Evolutionary conservation across 1,284 basidiomycete genomes (phyloP), one percentile per base, ranked within the genome.

Genomic region (Agroathelia rolfsii): DNA sequence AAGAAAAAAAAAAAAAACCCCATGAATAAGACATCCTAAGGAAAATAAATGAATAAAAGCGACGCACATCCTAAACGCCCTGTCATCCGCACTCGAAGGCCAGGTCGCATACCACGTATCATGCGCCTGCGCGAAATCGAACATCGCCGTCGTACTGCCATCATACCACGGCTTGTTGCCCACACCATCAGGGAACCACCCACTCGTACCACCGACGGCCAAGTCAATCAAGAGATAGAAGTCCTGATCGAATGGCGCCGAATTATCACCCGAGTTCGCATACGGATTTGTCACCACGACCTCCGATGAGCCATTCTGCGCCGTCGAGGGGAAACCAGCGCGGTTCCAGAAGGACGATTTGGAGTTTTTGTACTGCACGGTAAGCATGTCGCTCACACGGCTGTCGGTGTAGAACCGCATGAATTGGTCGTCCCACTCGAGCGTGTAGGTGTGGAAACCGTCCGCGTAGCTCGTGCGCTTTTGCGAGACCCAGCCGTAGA

Each of bases 201-300:
- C 85, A 41, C 71, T 85, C 12, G 80, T 86, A 3, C 77, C 72
- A 9, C 86, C 86, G 24, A 82, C 79, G 0, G 77, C 86, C 28
- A 88, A 69, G 51, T 83, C 70, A 50, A 89, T 57, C 53, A 84
- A 79, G 15, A 89, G 59, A 49, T 83, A 88, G 57, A 88, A 80
- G 16, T 68, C 69, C 47, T 80, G 82, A 53, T 89, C 84, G 42
- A 87, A 89, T 5, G 86, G 85, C 13, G 84, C 76, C 1, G 72
- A 68, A 34, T 69, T 67, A 11, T n/a, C n/a, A n/a, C n/a, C n/a
- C n/a, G n/a, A n/a, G n/a, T n/a, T n/a, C n/a, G n/a, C n/a, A n/a
- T 64, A 78, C 4, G 64, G 68, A 44, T 76, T 56, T 37, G 48
- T 42, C 10, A 76, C 53, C 8, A 64, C 64, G 32, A 66, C 59